A percentile compares a stretch with the other conserved stretches of the same genome.
Evolutionary conservation across 2,329 filamentous ascomycete species (phyloP).

Genomic region (Rhynchosporium graminicola): DNA sequence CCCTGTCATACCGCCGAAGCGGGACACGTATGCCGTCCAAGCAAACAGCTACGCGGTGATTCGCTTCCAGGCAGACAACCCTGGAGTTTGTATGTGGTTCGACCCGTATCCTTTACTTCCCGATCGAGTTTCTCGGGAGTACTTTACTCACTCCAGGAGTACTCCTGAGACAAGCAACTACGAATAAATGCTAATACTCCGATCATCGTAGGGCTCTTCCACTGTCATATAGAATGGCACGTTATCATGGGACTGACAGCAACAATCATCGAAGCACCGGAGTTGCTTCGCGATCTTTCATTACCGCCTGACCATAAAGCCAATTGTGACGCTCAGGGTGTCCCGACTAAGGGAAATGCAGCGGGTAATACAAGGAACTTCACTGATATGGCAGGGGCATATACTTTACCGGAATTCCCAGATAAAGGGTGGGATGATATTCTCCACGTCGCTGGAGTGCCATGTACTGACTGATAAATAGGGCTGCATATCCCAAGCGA

Average conservation of each 20-base stretch:
- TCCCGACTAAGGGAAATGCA: conserved; percentile 56
- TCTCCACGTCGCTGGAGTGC: too few relatives aligned
- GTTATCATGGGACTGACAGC: conserved; percentile 23
- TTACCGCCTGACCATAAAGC: conserved; percentile 53
- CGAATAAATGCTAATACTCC: too few relatives aligned
- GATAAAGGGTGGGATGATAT: conserved; percentile 16
- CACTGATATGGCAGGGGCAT: conserved; percentile 54
- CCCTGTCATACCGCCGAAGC: conserved; percentile 49
- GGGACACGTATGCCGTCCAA: conserved; percentile 47
- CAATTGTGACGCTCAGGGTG: conserved; percentile 42
- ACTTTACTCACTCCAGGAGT: too few relatives aligned
- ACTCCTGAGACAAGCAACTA: too few relatives aligned
- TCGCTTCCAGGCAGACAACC: conserved; percentile 52
- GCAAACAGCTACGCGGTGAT: conserved; percentile 45
- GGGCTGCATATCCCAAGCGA: conserved; percentile 8
- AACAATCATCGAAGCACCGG: conserved; percentile 27
- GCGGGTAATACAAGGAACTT: conserved; percentile 57
- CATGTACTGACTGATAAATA: neutral
- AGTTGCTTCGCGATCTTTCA: conserved; percentile 15
- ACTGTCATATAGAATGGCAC: conserved; percentile 53
- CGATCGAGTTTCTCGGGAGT: too few relatives aligned
- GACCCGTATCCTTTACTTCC: too few relatives aligned
- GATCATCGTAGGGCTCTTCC: conserved; percentile 44
- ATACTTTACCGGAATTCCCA: conserved; percentile 32
- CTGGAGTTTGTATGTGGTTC: conserved; percentile 44